Base-by-base conservation (phyloP, 257 asterid species). In the Capsicum pubescens region DNA sequence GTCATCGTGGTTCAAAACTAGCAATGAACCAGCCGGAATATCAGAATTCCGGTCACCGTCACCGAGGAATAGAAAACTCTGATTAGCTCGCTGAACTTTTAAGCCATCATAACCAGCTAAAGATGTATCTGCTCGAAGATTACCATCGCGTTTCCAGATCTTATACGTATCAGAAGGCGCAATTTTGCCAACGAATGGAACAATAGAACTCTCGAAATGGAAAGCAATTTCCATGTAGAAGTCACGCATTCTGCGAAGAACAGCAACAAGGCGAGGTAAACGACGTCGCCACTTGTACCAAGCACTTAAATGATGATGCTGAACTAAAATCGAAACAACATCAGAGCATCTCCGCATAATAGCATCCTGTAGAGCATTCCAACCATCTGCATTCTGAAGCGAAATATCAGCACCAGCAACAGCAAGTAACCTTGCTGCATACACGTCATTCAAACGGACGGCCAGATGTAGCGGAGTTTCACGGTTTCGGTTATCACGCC, bases 211-310 rank as follows among this genome's bases (percentile, higher is more conserved):
- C 91, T 96, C 99, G 83, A 96, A 96, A 21, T 94, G 98, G 68
- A 96, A 96, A 1, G 95, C 90, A 44, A 96, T 96, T 90, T 96
- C 99, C 99, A 94, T 94, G 84, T 96, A 96, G 87, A 96, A 96
- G 72, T 94, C 99, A 26, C 98, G 92, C 99, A 94, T 96, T 5
- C 97, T 92, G 7, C 92, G 97, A 66, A 96, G 94, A 4, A 87
- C 95, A 44, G 93, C 91, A 54, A 93, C 97, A 7, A 96, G 91
- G 59, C 98, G 93, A 54, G 99, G 99, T 16, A 92, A 89, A 39
- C 98, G 95, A 9, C 98, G 95, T 79, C 98, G 94, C 99, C 99
- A 96, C 90, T 96, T 94, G 81, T 86, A 88, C 98, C 98, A 96
- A 85, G 98, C 94, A 79, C 94, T 86, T 54, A 91, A 80, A 79